Percentiles rank a stretch among this genome's conserved stretches.
These are phyloP conservation scores for Wallemia mellicola DNA, from an alignment of 1,284 basidiomycete species.

Conservation along the genomic window DNA sequence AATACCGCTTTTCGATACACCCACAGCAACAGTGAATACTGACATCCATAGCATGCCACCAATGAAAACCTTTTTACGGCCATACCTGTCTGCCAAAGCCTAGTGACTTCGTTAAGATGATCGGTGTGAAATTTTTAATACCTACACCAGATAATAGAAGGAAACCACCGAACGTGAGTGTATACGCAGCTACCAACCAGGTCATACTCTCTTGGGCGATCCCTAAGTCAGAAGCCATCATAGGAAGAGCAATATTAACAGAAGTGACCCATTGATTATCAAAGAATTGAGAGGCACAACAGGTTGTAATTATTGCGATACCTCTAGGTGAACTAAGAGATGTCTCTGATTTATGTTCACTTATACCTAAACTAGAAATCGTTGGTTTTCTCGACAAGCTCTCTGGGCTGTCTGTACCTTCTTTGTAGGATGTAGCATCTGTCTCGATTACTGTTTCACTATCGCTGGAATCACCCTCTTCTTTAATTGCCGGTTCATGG, in stretches of 20 bases:
- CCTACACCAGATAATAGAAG: constrained; percentile 5
- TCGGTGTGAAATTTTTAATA: too few species aligned
- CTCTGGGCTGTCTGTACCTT: neutral
- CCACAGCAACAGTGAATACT: neutral
- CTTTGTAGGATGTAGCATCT: neutral
- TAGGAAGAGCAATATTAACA: neutral
- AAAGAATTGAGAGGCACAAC: neutral
- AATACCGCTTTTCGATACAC: neutral
- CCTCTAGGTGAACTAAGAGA: neutral
- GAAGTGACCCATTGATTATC: neutral
- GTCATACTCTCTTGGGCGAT: neutral
- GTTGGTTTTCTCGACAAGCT: neutral
- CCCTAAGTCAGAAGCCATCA: neutral
- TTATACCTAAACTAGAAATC: neutral
- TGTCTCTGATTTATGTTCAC: neutral
- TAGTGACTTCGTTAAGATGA: too few species aligned
- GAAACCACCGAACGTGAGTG: constrained; percentile 5
- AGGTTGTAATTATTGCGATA: neutral
- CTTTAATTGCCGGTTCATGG: neutral
- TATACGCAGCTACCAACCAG: constrained; percentile 1
- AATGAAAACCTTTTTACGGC: constrained; percentile 3
- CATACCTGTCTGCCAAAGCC: constrained; percentile 6
- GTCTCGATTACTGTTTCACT: neutral
- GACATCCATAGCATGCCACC: constrained; percentile 1
- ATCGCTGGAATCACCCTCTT: neutral